Percentiles rank a stretch among this genome's conserved stretches.
phyloP scores from a whole-genome alignment of 2,329 filamentous ascomycete genomes.

The Metarhizium brunneum region DNA sequence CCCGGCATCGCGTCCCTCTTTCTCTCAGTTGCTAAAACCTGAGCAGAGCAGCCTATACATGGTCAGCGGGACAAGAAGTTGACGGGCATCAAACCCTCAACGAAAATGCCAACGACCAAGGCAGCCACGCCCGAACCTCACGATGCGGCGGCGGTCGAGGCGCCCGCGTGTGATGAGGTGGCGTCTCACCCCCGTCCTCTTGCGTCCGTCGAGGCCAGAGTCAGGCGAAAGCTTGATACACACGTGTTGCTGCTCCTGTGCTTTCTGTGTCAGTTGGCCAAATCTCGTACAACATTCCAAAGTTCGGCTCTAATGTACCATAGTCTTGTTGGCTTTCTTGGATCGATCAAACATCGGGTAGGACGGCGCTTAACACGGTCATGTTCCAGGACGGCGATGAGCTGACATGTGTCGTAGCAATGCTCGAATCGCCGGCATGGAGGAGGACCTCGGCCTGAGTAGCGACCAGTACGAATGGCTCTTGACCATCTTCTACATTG shows the following conservation, averaged over 20 bases:
- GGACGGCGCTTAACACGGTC: not conserved
- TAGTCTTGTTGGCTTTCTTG: slow-evolving; percentile 1
- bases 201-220: not conserved
- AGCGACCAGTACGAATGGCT: slow-evolving; percentile 12
- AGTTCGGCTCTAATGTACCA: not conserved
- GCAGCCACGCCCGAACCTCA: not conserved
- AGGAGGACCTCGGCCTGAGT: slow-evolving; percentile 11
- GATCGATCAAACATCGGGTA: slow-evolving; percentile 4
- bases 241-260: slow-evolving; percentile 3
- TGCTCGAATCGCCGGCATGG: slow-evolving; percentile 14
- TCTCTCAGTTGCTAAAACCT: no score
- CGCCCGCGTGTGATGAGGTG: not conserved
- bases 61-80: not conserved
- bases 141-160: not conserved
- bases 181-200: not conserved
- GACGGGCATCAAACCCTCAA: not conserved
- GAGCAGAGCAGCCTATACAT: not conserved
- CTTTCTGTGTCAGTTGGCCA: slow-evolving; percentile 1
- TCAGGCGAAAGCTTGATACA: not conserved
- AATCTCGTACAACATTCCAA: not conserved
- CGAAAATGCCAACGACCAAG: not conserved
- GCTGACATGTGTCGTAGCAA: slow-evolving; percentile 6
- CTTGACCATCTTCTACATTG: slow-evolving; percentile 15
- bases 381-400: not conserved
- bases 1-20: no score